Evolutionary conservation across 257 asterid species (phyloP).

Genomic region (Prunella vulgaris): DNA sequence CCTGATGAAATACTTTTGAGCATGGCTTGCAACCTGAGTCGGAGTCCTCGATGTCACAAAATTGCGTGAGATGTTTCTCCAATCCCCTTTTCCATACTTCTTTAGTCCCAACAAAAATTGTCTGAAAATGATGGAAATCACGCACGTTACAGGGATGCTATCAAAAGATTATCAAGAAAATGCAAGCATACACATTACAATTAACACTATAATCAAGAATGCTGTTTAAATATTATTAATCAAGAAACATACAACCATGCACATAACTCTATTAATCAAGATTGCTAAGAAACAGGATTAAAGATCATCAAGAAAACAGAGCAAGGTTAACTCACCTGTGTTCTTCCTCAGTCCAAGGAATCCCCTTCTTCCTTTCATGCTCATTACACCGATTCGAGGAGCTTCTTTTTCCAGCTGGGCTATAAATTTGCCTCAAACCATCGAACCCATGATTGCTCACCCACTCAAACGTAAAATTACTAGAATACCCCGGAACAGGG

Average conservation of each 20-base stretch:
- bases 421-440: constrained; percentile 35
- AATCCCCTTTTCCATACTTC: constrained; percentile 94
- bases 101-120: constrained; percentile 81
- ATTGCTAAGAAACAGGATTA: background rate
- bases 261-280: no score
- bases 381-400: constrained; percentile 40
- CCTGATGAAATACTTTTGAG: constrained; percentile 86
- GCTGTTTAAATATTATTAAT: no score
- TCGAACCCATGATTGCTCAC: constrained; percentile 33
- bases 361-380: constrained; percentile 84
- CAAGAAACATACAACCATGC: no score
- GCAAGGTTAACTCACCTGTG: constrained; percentile 42
- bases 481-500: constrained; percentile 56
- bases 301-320: background rate
- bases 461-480: constrained; percentile 56
- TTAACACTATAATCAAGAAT: background rate
- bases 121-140: constrained; percentile 33
- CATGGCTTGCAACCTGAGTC: constrained; percentile 94
- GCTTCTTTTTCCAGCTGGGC: constrained; percentile 41
- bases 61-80: constrained; percentile 84
- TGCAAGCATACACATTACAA: background rate
- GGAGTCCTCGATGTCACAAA: constrained; percentile 85
- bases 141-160: background rate
- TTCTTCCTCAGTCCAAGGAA: constrained; percentile 96
- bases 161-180: background rate